Evolutionary conservation across 306 rosid genomes (phyloP), one percentile per base, ranked within the genome.

Genomic region (Spatholobus suberectus): DNA sequence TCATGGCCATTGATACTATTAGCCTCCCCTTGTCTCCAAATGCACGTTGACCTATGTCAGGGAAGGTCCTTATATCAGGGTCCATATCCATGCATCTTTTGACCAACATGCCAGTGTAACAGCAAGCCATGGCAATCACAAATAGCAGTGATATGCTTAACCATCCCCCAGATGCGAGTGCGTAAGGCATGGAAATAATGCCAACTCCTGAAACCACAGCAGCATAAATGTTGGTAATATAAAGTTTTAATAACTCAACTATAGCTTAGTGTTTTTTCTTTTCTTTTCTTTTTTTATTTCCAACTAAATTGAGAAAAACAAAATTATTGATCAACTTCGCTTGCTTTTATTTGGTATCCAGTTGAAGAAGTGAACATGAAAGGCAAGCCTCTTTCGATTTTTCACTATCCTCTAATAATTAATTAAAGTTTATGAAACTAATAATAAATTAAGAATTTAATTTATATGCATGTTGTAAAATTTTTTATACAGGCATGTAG

Each of bases 141-240:
- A 95, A 88, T 9, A 95, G 89, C 3, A 91, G 87, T 3, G 76
- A 70, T 73, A 95, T 55, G 92, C 97, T 95, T 66, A 91, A 32
- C 98, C 98, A 95, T 72, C 98, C 98, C 26, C 95, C 97, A 3
- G 88, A 84, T 75, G 98, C 82, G 4, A 95, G 80, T 43, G 97
- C 98, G 20, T 89, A 95, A 0, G 98, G 97, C 75, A 89, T 85
- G 2, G 97, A 95, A 0, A 95, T 82, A 46, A 93, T 88, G 3
- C 98, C 98, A 65, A 93, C 89, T 78, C 98, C 98, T 94, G 97
- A 79, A 78, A 83, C 58, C 7, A 41, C 13, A 82, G 23, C 17
- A 78, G 1, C 17, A 67, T 15, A 40, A 61, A 23, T 43, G n/a
- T 13, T 52, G n/a, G 5, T 9, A 24, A 21, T 17, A 9, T 10